phyloP scores from a whole-genome alignment of 495 filamentous ascomycete genomes.

The Aspergillus mulundensis region DNA sequence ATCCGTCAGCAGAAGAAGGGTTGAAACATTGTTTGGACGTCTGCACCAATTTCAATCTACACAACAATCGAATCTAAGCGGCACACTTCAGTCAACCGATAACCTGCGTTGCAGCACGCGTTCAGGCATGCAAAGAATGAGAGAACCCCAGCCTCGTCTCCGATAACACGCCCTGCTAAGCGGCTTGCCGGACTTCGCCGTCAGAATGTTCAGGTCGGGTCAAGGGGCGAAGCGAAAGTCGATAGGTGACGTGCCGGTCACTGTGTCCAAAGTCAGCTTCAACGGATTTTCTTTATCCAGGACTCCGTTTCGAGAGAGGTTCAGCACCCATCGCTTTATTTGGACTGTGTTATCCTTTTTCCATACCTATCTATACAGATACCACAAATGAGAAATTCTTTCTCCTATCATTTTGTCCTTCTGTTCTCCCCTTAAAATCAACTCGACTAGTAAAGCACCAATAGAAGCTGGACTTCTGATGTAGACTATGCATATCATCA shows the following conservation, averaged over 20 bases:
- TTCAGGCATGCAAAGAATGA: background rate
- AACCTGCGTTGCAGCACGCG: background rate
- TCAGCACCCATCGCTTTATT: background rate
- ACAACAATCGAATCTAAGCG: background rate
- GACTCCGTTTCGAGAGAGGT: background rate
- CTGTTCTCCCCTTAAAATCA: too few relatives aligned
- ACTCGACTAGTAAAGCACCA: too few relatives aligned
- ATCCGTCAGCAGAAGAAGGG: conserved; percentile 24
- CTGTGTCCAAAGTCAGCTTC: too few relatives aligned
- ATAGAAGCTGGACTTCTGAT: too few relatives aligned
- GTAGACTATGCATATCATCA: too few relatives aligned
- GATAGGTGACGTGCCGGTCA: too few relatives aligned
- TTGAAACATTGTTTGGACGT: background rate
- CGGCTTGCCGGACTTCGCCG: background rate
- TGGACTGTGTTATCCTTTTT: background rate
- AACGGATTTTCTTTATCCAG: too few relatives aligned
- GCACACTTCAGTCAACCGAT: background rate
- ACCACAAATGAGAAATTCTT: background rate
- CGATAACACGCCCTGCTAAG: background rate
- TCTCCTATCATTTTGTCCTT: background rate
- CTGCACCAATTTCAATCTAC: background rate
- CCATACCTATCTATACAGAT: background rate
- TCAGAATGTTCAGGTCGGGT: background rate
- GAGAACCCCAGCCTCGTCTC: background rate
- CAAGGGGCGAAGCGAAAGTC: background rate